These are phyloP conservation scores for Mucor velutinosus DNA, from an alignment of 371 early-diverging fungal species.

Conservation along the genomic window DNA sequence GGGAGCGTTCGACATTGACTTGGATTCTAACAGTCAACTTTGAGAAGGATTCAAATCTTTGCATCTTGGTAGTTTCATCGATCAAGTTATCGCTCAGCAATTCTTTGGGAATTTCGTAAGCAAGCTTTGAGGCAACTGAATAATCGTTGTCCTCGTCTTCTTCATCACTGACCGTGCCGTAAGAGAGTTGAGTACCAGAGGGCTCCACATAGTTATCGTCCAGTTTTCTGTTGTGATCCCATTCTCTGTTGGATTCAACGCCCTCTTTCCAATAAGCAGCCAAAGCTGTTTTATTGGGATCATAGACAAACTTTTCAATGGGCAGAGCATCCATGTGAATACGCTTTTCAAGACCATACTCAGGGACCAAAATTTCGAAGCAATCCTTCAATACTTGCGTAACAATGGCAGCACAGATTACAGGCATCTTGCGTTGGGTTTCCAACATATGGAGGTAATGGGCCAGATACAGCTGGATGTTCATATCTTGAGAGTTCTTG, in stretches of 20 bases:
- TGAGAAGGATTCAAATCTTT: constrained; percentile 33
- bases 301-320: constrained; percentile 53
- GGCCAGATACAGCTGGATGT: constrained; percentile 73
- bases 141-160: constrained; percentile 17
- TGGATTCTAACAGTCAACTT: constrained; percentile 36
- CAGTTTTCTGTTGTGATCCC: constrained; percentile 9
- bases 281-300: constrained; percentile 31
- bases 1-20: constrained; percentile 35
- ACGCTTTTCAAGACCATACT: constrained; percentile 77
- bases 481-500: constrained; percentile 85
- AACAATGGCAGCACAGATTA: constrained; percentile 54
- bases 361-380: constrained; percentile 75
- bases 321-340: constrained; percentile 60
- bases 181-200: constrained; percentile 10
- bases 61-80: constrained; percentile 25
- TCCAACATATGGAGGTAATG: constrained; percentile 58
- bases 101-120: constrained; percentile 14
- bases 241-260: constrained; percentile 19
- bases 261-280: constrained; percentile 54
- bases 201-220: constrained; percentile 9
- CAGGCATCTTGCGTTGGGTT: constrained; percentile 27
- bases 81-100: constrained; percentile 12
- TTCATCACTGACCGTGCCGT: not conserved
- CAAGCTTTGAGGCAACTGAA: constrained; percentile 14
- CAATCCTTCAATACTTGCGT: constrained; percentile 52